A percentile compares a stretch with the other conserved stretches of the same genome.
Conservation (phyloP, 2,329 filamentous ascomycete genomes). For the Teratosphaeria gauchensis region DNA sequence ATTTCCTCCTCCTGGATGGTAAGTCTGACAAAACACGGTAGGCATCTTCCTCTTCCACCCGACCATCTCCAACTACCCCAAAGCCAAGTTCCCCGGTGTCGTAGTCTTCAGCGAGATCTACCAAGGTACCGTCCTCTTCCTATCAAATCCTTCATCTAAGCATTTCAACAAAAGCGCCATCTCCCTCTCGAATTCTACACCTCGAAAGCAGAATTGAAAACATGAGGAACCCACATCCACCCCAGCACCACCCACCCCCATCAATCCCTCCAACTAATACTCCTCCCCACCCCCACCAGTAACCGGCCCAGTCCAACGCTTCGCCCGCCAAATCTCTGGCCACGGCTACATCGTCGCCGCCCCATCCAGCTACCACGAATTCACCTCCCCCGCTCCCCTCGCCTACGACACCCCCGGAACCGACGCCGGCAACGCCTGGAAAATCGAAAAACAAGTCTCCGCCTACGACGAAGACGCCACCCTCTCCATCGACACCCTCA, state of each 20-base stretch:
- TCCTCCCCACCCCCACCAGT: conserved; percentile 41
- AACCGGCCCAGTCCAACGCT: conserved; percentile 79
- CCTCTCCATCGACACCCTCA: conserved; percentile 33
- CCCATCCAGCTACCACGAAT: conserved; percentile 87
- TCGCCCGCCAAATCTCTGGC: conserved; percentile 82
- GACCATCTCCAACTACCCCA: conserved; percentile 71
- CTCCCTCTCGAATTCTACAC: too few relatives aligned
- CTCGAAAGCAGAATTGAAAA: neutral
- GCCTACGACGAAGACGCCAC: conserved; percentile 63
- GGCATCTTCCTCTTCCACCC: conserved; percentile 88
- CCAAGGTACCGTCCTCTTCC: conserved; percentile 64
- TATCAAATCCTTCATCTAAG: too few relatives aligned
- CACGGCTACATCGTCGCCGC: conserved; percentile 91
- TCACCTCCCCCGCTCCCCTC: conserved; percentile 72
- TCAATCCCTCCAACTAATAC: neutral
- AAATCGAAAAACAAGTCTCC: conserved; percentile 66
- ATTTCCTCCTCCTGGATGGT: neutral
- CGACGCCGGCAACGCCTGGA: conserved; percentile 77
- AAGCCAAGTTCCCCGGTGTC: conserved; percentile 82
- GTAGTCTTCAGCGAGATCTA: conserved; percentile 92
- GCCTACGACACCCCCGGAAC: conserved; percentile 83
- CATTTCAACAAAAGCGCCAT: too few relatives aligned
- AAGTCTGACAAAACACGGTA: conserved; percentile 29
- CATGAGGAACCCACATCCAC: too few relatives aligned
- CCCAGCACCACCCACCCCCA: neutral